phyloP scores from a whole-genome alignment of 495 filamentous ascomycete species.

The Bryoglossum gracile region DNA sequence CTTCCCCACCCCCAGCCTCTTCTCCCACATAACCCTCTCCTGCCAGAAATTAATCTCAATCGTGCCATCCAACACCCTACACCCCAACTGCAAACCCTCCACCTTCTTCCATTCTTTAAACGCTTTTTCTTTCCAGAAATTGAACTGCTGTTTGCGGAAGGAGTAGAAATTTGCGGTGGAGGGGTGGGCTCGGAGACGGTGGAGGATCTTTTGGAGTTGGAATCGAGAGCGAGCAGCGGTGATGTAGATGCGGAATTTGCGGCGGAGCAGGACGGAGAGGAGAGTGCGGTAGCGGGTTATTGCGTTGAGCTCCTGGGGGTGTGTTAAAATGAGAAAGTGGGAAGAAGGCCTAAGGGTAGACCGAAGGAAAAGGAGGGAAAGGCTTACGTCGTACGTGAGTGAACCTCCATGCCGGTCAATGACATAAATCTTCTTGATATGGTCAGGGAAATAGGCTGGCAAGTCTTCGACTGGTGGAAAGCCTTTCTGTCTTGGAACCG shows the following conservation, averaged over 20 bases:
- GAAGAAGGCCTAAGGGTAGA: no score
- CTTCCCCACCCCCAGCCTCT: background rate
- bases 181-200: background rate
- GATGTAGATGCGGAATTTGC: slow-evolving; percentile 10
- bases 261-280: slow-evolving; percentile 3
- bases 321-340: background rate
- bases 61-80: slow-evolving; percentile 10
- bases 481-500: background rate
- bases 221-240: slow-evolving; percentile 1
- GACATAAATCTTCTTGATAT: slow-evolving; percentile 7
- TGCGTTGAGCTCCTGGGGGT: slow-evolving; percentile 8
- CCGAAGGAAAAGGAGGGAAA: background rate
- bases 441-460: slow-evolving; percentile 5
- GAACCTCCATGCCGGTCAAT: slow-evolving; percentile 6
- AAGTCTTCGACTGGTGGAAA: slow-evolving; percentile 6
- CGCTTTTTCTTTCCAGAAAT: slow-evolving; percentile 1
- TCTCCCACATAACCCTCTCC: slow-evolving; percentile 9
- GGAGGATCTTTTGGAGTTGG: background rate
- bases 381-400: slow-evolving; percentile 5
- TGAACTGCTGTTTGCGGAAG: background rate
- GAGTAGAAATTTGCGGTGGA: background rate
- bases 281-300: slow-evolving; percentile 10
- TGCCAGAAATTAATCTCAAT: slow-evolving; percentile 11
- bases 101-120: slow-evolving; percentile 5
- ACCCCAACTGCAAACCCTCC: slow-evolving; percentile 7